A percentile compares a stretch with the other conserved stretches of the same genome.
These are phyloP conservation scores for Yamagishiella unicocca DNA, from an alignment of 139 green algal species.

Conservation along the genomic window DNA sequence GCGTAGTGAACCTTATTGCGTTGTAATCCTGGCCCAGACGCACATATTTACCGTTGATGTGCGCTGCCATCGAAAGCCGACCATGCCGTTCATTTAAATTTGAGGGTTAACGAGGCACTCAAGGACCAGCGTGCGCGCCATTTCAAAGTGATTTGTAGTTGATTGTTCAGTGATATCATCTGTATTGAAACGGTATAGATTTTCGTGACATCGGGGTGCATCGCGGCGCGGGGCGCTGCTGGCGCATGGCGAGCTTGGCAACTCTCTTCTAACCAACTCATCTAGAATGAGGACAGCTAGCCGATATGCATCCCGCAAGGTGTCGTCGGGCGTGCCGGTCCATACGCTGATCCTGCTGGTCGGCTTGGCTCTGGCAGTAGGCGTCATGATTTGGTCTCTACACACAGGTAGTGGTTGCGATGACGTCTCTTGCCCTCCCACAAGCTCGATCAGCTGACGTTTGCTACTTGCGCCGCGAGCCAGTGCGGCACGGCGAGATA, in stretches of 20 bases:
- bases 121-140: too few species aligned
- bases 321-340: not conserved
- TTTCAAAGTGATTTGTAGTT: not conserved
- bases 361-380: not conserved
- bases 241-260: not conserved
- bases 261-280: too few species aligned
- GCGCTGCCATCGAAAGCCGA: too few species aligned
- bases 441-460: not conserved
- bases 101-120: too few species aligned
- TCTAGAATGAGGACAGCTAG: not conserved
- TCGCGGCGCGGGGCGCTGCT: too few species aligned
- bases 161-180: not conserved
- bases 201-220: too few species aligned
- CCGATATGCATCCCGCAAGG: constrained; percentile 12
- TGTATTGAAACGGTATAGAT: not conserved
- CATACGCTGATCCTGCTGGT: not conserved
- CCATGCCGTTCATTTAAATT: too few species aligned
- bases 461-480: not conserved
- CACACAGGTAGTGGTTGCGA: not conserved
- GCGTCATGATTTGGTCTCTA: constrained; percentile 24
- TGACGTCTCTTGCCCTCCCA: not conserved
- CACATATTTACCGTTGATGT: too few species aligned
- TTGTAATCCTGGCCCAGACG: too few species aligned
- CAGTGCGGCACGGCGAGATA: not conserved
- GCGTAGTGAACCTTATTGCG: too few species aligned